A percentile compares a stretch with the other conserved stretches of the same genome.
Evolutionary conservation across 805 yeast genomes (phyloP).

Genomic region (Kluyveromyces starmeri): DNA sequence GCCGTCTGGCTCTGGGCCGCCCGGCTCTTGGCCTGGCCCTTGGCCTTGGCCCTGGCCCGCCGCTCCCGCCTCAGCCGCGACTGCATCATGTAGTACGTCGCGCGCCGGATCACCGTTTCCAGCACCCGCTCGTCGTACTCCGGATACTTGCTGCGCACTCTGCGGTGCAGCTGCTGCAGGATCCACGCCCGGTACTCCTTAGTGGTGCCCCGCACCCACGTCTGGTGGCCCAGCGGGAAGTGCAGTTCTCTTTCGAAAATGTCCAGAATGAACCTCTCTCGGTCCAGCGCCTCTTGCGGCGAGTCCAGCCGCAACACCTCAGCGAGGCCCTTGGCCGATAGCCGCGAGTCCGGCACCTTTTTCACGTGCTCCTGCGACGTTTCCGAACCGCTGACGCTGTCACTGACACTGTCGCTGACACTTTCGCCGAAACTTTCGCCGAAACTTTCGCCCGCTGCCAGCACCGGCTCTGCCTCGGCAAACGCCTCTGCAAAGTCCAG

Average conservation of each 20-base stretch:
- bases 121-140: constrained; percentile 47
- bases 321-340: constrained; percentile 49
- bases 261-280: constrained; percentile 45
- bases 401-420: no score
- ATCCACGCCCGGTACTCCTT: constrained; percentile 45
- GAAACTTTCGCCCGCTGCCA: no score
- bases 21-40: no score
- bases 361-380: no score
- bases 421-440: no score
- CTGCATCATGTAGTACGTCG: constrained; percentile 74
- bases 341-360: constrained; percentile 40
- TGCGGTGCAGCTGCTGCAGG: constrained; percentile 36
- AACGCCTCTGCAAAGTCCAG: no score
- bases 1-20: no score
- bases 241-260: constrained; percentile 50
- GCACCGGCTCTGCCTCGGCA: no score
- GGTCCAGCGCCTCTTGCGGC: constrained; percentile 43
- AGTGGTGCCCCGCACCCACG: constrained; percentile 79
- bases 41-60: constrained; percentile 35
- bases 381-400: no score
- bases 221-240: constrained; percentile 65
- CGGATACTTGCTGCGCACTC: constrained; percentile 39
- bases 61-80: constrained; percentile 63
- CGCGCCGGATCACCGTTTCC: constrained; percentile 71
- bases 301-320: constrained; percentile 41